Percentiles rank a stretch among this genome's conserved stretches.
These are phyloP conservation scores for Penicillium paradoxum DNA, from an alignment of 495 filamentous ascomycete species.

Conservation along the genomic window DNA sequence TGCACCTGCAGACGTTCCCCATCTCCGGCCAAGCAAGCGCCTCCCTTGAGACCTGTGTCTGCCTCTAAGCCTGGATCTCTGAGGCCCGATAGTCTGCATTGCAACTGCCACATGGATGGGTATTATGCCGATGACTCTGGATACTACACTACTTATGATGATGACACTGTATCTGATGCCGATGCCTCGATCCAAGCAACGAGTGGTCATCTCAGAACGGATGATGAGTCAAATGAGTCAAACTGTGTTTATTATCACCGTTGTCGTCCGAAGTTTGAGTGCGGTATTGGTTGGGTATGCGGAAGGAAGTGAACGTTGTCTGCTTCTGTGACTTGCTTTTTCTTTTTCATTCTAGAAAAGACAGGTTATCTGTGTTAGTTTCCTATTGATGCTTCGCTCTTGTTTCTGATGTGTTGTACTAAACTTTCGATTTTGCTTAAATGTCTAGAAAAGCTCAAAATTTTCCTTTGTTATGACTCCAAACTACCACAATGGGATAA, in stretches of 20 bases:
- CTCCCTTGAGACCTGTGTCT: neutral
- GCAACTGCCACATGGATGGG: neutral
- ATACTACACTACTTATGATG: neutral
- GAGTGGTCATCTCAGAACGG: neutral
- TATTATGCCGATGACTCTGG: neutral
- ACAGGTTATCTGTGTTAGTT: too few relatives aligned
- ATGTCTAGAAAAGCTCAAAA: too few relatives aligned
- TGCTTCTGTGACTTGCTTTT: neutral
- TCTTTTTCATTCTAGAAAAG: too few relatives aligned
- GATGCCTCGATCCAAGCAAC: neutral
- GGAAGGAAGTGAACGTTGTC: neutral
- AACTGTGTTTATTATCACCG: neutral
- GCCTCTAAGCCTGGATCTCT: neutral
- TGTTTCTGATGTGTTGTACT: too few relatives aligned
- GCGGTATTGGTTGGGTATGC: constrained; percentile 1
- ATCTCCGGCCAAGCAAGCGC: neutral
- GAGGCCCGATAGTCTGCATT: neutral
- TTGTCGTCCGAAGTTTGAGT: constrained; percentile 1
- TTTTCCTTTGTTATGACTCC: too few relatives aligned
- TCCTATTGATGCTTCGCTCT: too few relatives aligned
- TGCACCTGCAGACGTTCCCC: neutral
- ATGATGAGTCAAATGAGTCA: neutral
- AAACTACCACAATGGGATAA: too few relatives aligned
- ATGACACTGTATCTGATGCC: neutral
- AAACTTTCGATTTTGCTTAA: too few relatives aligned